These are phyloP conservation scores for Citrullus colocynthis DNA, from an alignment of 306 rosid species.

Conservation along the genomic window DNA sequence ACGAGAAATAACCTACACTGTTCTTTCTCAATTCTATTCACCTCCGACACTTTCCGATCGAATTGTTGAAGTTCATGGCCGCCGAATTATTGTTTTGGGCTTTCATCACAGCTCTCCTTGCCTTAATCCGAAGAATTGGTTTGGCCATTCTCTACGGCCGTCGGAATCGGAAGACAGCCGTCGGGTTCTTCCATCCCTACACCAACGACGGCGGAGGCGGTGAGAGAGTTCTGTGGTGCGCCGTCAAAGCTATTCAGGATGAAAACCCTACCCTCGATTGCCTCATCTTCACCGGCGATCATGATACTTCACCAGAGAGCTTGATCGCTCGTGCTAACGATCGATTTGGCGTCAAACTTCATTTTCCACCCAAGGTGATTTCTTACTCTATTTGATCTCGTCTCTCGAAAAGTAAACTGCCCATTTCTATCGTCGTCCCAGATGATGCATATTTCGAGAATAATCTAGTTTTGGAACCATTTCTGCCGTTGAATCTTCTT, in stretches of 20 bases:
- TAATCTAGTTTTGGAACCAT: neutral
- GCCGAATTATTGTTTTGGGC: neutral
- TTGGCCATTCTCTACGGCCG: constrained; percentile 19
- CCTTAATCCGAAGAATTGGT: constrained; percentile 17
- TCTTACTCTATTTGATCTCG: neutral
- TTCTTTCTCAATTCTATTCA: no score
- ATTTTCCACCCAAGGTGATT: constrained; percentile 41
- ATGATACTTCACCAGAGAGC: constrained; percentile 58
- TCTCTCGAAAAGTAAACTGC: neutral
- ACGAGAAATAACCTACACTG: no score
- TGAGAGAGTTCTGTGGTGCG: constrained; percentile 88
- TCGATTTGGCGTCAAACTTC: constrained; percentile 66
- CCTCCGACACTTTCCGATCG: no score
- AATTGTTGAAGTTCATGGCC: neutral
- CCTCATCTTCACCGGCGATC: constrained; percentile 78
- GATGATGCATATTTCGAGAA: neutral
- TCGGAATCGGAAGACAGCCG: constrained; percentile 35
- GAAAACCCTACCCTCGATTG: constrained; percentile 43
- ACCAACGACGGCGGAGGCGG: constrained; percentile 94
- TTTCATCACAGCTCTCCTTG: constrained; percentile 21
- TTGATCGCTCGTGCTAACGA: constrained; percentile 54
- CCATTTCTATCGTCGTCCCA: neutral
- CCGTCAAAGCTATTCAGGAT: constrained; percentile 72
- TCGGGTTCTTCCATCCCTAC: constrained; percentile 92
- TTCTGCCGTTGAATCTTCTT: neutral